Evolutionary conservation across 179 eudicot genomes (phyloP).

Genomic region (Carnegiea gigantea): DNA sequence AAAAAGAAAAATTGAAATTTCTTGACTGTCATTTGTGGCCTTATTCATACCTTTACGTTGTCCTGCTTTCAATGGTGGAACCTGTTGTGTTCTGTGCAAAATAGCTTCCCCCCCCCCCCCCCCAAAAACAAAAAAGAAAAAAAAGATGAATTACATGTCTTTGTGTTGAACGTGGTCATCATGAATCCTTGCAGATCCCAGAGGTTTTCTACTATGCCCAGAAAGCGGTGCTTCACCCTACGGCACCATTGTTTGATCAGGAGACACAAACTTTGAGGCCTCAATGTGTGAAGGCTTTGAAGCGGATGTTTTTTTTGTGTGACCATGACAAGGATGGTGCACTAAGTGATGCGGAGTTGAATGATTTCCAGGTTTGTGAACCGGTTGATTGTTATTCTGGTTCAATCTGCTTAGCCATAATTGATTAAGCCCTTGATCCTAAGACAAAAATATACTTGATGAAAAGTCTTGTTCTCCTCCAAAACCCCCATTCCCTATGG

Average conservation of each 20-base stretch:
- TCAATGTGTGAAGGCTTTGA: conserved; percentile 86
- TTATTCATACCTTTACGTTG: neutral
- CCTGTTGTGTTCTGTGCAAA: neutral
- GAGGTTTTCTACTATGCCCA: conserved; percentile 98
- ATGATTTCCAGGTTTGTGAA: conserved; percentile 81
- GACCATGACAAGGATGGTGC: conserved; percentile 96
- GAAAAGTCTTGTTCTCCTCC: neutral
- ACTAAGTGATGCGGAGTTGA: conserved; percentile 93
- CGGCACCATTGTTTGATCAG: conserved; percentile 92
- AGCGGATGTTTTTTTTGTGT: conserved; percentile 88
- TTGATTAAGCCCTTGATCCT: neutral
- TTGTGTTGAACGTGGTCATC: neutral
- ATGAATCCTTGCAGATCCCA: conserved; percentile 58
- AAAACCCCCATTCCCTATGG: neutral
- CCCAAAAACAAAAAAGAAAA: too few relatives aligned
- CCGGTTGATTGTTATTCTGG: neutral
- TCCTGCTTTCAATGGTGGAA: neutral
- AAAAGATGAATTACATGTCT: neutral
- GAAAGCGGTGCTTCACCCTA: conserved; percentile 95
- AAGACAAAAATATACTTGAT: neutral
- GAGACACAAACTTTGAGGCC: conserved; percentile 90
- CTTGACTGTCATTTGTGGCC: neutral
- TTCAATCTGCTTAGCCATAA: neutral
- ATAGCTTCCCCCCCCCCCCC: neutral
- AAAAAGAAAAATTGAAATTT: neutral